Conservation (phyloP, 2,329 filamentous ascomycete species). For the Claviceps sp. region DNA sequence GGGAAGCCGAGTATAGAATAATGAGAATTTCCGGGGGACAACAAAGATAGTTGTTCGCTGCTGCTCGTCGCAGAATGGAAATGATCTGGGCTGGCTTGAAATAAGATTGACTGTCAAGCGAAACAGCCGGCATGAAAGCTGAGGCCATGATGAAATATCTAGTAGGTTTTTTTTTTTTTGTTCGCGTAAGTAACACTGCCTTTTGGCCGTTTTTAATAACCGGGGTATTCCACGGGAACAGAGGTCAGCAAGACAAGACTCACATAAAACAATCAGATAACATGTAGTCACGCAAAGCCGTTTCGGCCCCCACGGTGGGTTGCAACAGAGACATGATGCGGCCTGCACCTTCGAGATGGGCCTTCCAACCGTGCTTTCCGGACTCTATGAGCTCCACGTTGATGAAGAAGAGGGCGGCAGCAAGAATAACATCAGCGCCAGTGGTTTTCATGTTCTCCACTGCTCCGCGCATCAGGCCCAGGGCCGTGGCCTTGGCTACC, state of each 20-base stretch:
- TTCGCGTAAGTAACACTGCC: background rate
- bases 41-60: constrained; percentile 33
- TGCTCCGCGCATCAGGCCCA: constrained; percentile 27
- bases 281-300: constrained; percentile 29
- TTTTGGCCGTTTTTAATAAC: background rate
- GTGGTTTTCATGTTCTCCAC: constrained; percentile 24
- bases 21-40: constrained; percentile 30
- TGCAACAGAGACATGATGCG: constrained; percentile 29
- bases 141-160: constrained; percentile 33
- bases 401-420: constrained; percentile 35
- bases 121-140: constrained; percentile 24
- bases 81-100: constrained; percentile 25
- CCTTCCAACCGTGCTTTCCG: constrained; percentile 32
- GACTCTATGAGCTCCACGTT: constrained; percentile 37
- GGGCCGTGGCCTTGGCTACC: constrained; percentile 30
- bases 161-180: constrained; percentile 7
- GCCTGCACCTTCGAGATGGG: constrained; percentile 32
- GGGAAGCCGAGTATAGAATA: constrained; percentile 29
- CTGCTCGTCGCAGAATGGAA: constrained; percentile 24
- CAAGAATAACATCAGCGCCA: constrained; percentile 27
- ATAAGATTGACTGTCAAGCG: constrained; percentile 16
- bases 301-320: constrained; percentile 18
- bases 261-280: constrained; percentile 35
- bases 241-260: constrained; percentile 11
- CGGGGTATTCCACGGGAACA: background rate